Conservation (phyloP, 2,329 filamentous ascomycete genomes). For the Huntiella abstrusa region DNA sequence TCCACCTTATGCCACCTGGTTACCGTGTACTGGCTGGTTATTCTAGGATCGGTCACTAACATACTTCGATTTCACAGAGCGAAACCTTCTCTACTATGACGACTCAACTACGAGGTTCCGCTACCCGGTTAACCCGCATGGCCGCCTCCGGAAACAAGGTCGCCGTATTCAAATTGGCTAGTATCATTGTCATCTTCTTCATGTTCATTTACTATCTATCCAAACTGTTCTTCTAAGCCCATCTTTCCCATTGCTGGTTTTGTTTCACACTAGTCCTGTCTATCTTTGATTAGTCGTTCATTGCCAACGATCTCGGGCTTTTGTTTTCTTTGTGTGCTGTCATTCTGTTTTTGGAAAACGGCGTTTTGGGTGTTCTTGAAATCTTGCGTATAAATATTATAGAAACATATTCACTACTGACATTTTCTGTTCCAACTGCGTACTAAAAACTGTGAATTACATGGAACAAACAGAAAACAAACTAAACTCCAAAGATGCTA, state of each 20-base stretch:
- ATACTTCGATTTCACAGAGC: conserved; percentile 30
- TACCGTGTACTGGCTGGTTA: conserved; percentile 1
- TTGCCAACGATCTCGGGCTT: neutral
- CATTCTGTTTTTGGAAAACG: neutral
- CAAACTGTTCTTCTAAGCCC: conserved; percentile 38
- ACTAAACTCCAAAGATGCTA: conserved; percentile 1
- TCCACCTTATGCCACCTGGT: neutral
- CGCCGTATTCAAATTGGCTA: conserved; percentile 75
- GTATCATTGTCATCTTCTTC: conserved; percentile 55
- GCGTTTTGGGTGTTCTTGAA: neutral
- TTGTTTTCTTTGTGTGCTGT: neutral
- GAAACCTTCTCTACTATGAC: conserved; percentile 85
- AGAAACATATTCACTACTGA: neutral
- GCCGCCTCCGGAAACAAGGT: conserved; percentile 78
- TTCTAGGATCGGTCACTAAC: neutral
- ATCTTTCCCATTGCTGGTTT: neutral
- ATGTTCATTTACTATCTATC: conserved; percentile 58
- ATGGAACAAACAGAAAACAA: neutral
- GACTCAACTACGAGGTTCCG: conserved; percentile 66
- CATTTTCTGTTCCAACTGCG: no score
- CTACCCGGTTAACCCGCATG: conserved; percentile 69
- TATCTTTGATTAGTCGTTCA: neutral
- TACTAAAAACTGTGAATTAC: neutral
- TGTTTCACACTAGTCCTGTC: neutral
- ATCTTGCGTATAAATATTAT: neutral